Base-by-base conservation (phyloP, 192 early-diverging fungal genomes). In the Coemansia sp. region DNA sequence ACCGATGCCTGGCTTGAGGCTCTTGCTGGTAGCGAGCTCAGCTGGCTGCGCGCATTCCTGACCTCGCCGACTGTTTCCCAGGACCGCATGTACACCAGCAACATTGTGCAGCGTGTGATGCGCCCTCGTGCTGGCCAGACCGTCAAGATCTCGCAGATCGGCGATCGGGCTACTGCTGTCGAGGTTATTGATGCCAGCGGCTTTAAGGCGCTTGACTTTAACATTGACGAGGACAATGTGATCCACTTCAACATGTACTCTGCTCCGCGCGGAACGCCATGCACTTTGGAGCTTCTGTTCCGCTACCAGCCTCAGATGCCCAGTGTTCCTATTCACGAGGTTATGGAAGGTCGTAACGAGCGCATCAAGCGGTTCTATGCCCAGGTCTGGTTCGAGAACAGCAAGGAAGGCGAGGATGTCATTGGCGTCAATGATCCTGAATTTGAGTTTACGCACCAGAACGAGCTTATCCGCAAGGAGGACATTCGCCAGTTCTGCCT, bases 301-400 rank as follows among this genome's bases (percentile, higher is more conserved):
- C 79, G 81, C 57, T 96, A 96, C 85, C 85, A 85, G 48, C 90
- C 94, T 22, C 81, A 85, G 61, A 88, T 89, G 73, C 88, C 92
- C 3, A 90, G 88, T 71, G 89, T 90, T 71, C 91, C 91, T 28
- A 93, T 98, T 70, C 96, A 96, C 66, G 79, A 81, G 64, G 64
- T 76, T 6, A 81, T 81, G 79, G 74, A 80, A 52, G 54, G 54
- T 7, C 61, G 61, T n/a, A 66, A 41, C 74, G 87, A 94, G 63
- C 88, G 94, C 60, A 94, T 96, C 79, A 94, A 94, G 79, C 84
- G 88, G 38, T 96, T 96, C 82, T 96, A 96, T 83, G 88, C 85
- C 57, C 82, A 88, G 64, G 85, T 96, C 18, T 95, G 95, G 94
- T 91, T 90, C 66, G 89, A 88, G 39, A 78, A 64, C 74, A 87